A percentile compares a stretch with the other conserved stretches of the same genome.
These are phyloP conservation scores for Lactarius quietus DNA, from an alignment of 768 basidiomycete genomes.

Conservation along the genomic window DNA sequence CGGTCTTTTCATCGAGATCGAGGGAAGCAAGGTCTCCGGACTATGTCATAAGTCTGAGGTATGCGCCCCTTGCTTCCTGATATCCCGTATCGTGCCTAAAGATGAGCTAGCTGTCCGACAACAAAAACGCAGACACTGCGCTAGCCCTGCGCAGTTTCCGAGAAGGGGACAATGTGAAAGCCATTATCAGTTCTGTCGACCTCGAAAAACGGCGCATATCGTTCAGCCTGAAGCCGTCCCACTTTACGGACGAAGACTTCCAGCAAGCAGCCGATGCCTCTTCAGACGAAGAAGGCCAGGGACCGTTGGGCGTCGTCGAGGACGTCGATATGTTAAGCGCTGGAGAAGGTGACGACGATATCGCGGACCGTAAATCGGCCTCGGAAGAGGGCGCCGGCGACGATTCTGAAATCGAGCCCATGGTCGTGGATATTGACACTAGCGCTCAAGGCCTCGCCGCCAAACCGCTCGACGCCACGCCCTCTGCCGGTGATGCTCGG, in stretches of 20 bases:
- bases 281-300: slow-evolving; percentile 32
- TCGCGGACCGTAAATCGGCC: slow-evolving; percentile 11
- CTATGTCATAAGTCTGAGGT: slow-evolving; percentile 95
- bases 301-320: slow-evolving; percentile 34
- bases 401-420: slow-evolving; percentile 29
- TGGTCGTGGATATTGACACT: slow-evolving; percentile 45
- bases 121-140: slow-evolving; percentile 71
- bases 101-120: slow-evolving; percentile 75
- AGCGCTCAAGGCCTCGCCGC: not conserved
- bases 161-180: slow-evolving; percentile 84
- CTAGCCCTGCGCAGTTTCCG: slow-evolving; percentile 79
- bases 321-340: slow-evolving; percentile 33
- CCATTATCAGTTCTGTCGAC: slow-evolving; percentile 68
- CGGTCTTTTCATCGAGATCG: slow-evolving; percentile 89
- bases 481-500: not conserved
- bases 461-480: not conserved
- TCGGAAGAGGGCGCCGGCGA: slow-evolving; percentile 24
- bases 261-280: slow-evolving; percentile 36
- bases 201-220: slow-evolving; percentile 78
- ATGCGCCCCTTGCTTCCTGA: slow-evolving; percentile 23
- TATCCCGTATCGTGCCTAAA: not conserved
- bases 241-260: slow-evolving; percentile 69
- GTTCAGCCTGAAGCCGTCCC: slow-evolving; percentile 80
- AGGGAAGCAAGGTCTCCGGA: slow-evolving; percentile 80
- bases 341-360: slow-evolving; percentile 24